Conservation (phyloP, 495 filamentous ascomycete genomes). For the Trichoderma orchidacearum region DNA sequence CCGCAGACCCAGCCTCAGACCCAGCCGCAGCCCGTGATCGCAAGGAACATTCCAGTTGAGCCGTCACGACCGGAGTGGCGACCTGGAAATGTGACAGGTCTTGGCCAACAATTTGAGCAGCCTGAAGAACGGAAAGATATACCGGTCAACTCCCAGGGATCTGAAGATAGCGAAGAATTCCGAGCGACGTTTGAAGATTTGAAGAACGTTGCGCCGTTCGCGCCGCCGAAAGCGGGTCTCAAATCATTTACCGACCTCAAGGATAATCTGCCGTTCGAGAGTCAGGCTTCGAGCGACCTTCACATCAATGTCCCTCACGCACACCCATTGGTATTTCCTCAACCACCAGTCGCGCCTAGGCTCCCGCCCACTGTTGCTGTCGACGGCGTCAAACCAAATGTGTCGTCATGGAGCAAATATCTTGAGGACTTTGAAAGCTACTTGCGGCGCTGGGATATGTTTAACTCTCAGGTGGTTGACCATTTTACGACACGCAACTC, state of each 20-base stretch:
- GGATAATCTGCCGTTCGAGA: slow-evolving; percentile 59
- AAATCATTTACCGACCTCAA: slow-evolving; percentile 52
- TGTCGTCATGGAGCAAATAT: slow-evolving; percentile 44
- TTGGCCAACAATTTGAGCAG: slow-evolving; percentile 16
- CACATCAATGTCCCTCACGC: slow-evolving; percentile 19
- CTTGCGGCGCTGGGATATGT: slow-evolving; percentile 53
- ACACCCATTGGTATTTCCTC: slow-evolving; percentile 39
- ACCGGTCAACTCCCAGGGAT: slow-evolving; percentile 17
- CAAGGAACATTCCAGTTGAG: slow-evolving; percentile 31
- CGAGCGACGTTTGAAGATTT: slow-evolving; percentile 51
- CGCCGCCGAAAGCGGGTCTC: slow-evolving; percentile 38
- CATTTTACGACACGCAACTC: slow-evolving; percentile 55
- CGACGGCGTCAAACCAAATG: slow-evolving; percentile 23
- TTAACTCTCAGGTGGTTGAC: slow-evolving; percentile 47
- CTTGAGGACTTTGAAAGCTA: slow-evolving; percentile 50
- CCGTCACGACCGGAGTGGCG: slow-evolving; percentile 37
- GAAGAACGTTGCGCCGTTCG: slow-evolving; percentile 52
- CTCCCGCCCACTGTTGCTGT: slow-evolving; percentile 21
- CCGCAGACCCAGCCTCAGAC: slow-evolving; percentile 7
- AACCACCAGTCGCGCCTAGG: slow-evolving; percentile 44
- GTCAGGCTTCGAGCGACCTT: slow-evolving; percentile 36
- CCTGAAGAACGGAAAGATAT: slow-evolving; percentile 6
- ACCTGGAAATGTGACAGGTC: slow-evolving; percentile 22
- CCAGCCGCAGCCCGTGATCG: slow-evolving; percentile 9
- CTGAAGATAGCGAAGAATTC: slow-evolving; percentile 29